Conservation (phyloP, 2,329 filamentous ascomycete species). For the Cladorrhinum sp. region DNA sequence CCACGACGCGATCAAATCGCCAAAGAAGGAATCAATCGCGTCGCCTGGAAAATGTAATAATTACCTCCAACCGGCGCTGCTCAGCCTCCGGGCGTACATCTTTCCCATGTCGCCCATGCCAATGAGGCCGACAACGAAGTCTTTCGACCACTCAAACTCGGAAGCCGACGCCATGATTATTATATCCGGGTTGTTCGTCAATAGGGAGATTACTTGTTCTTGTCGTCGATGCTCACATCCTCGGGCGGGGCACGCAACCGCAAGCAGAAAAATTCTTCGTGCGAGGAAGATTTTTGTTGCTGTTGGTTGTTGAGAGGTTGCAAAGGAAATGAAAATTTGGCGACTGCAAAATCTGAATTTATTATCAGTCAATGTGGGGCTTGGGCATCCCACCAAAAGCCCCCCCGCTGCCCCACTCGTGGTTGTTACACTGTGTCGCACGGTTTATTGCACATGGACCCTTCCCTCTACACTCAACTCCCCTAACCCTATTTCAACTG, state of each 20-base stretch:
- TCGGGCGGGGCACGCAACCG: constrained; percentile 8
- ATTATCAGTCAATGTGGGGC: constrained; percentile 3
- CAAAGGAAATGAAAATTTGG: constrained; percentile 2
- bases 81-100: constrained; percentile 91
- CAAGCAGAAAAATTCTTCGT: neutral
- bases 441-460: neutral
- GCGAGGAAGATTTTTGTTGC: neutral
- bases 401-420: neutral
- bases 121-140: constrained; percentile 85
- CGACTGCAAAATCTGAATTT: constrained; percentile 5
- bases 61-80: constrained; percentile 96
- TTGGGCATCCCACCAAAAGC: neutral
- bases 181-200: neutral
- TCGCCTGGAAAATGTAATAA: constrained; percentile 25
- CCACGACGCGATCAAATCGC: neutral
- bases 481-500: neutral
- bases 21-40: neutral
- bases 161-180: constrained; percentile 27
- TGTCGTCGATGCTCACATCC: constrained; percentile 24
- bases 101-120: constrained; percentile 99
- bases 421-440: neutral
- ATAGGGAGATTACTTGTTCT: constrained; percentile 2
- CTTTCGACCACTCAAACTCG: constrained; percentile 53
- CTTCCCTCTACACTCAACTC: neutral
- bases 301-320: neutral